Evolutionary conservation across 805 yeast genomes (phyloP).

Genomic region (Candida suzukii): DNA sequence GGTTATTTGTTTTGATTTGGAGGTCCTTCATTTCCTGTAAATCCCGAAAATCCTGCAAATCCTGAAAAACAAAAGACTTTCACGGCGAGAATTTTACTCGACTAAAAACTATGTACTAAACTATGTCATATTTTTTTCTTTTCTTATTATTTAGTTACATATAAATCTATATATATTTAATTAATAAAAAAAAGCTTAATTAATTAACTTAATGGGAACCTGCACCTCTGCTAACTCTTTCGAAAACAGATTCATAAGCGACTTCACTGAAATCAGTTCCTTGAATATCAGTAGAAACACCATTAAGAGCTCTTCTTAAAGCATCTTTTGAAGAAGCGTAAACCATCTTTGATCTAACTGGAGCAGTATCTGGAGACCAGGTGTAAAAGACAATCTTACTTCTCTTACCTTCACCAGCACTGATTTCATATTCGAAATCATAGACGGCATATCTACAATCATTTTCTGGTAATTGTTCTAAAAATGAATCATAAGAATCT

Average conservation of each 20-base stretch:
- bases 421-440: constrained; percentile 91
- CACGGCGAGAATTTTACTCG: no score
- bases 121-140: no score
- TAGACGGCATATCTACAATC: constrained; percentile 95
- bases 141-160: no score
- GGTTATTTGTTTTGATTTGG: background rate
- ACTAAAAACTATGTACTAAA: no score
- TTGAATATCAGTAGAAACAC: constrained; percentile 90
- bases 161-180: no score
- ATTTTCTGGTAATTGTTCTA: constrained; percentile 87
- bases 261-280: constrained; percentile 98
- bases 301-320: constrained; percentile 93
- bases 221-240: constrained; percentile 80
- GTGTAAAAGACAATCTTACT: constrained; percentile 65
- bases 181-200: no score
- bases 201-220: constrained; percentile 42
- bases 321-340: constrained; percentile 99
- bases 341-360: constrained; percentile 93
- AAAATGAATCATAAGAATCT: constrained; percentile 73
- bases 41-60: no score
- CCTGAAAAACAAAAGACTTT: no score
- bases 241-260: constrained; percentile 87
- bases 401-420: constrained; percentile 88
- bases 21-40: background rate
- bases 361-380: constrained; percentile 98